Evolutionary conservation across 2,329 filamentous ascomycete genomes (phyloP), one percentile per base, ranked within the genome.

Genomic region (Podosphaera xanthii): DNA sequence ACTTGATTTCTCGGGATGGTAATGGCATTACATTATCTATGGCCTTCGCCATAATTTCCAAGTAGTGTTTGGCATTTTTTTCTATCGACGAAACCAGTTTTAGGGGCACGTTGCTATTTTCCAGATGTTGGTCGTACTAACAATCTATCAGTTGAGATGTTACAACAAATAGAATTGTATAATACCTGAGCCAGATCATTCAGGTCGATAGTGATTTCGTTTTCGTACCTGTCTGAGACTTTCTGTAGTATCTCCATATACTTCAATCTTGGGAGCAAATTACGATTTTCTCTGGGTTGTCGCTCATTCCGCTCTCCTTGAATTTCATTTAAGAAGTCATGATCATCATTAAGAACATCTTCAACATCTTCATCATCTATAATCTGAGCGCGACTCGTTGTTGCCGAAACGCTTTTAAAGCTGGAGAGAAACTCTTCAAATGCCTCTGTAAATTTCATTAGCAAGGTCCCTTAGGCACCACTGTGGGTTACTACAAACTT

Each of bases 21-120:
- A 79, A 76, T 0, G 92, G 92, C 78, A 98, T 82, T 59, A 87
- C 78, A 61, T 82, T 84, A 73, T 98, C 92, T 52, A 96, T 83
- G 6, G 92, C 92, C 64, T 85, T 79, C 2, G 91, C 91, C 61
- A 97, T 73, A 61, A 97, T 80, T 67, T 98, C 92, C 64, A 97
- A 83, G 69, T 98, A 98, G 71, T 95, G 92, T 68, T 92, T 86
- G 14, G 92, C 88, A 72, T 98, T 98, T 65, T 77, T 79, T 73
- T 92, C 87, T 66, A 98, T 86, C 1, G 86, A 94, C 54, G 86
- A 79, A 30, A 94, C 84, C 56, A 97, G 75, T 65, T 84, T 81
- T 63, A 86, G 71, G 4, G 65, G 63, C 6, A 65, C 63, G 46
- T 64, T 66, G 56, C 83, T 81, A 55, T 84, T 81, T 58, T 82